phyloP scores from a whole-genome alignment of 257 asterid genomes.

The Pogostemon cablin region DNA sequence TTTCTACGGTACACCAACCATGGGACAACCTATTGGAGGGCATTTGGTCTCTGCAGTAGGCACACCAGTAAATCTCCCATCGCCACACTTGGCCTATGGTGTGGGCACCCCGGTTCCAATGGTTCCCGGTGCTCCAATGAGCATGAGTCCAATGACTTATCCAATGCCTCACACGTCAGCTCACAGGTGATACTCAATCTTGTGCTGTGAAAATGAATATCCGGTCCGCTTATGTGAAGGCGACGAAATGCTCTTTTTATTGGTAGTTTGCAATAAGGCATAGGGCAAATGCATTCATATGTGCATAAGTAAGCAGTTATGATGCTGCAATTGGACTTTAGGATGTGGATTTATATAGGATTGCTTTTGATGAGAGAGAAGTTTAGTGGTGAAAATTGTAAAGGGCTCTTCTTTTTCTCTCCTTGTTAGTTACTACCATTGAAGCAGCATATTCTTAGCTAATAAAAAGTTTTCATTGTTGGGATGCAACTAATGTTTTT shows the following conservation, averaged over 20 bases:
- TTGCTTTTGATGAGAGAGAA: not conserved
- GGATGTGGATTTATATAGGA: not conserved
- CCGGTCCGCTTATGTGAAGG: no score
- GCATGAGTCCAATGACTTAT: conserved; percentile 34
- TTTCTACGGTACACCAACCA: conserved; percentile 59
- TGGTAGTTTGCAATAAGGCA: conserved; percentile 15
- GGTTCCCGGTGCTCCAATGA: conserved; percentile 41
- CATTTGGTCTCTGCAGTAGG: conserved; percentile 71
- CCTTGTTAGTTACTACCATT: not conserved
- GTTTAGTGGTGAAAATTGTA: conserved; percentile 15
- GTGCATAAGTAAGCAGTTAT: conserved; percentile 12
- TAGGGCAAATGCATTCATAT: conserved; percentile 5
- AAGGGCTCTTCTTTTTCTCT: not conserved
- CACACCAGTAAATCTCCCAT: conserved; percentile 59
- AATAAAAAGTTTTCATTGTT: not conserved
- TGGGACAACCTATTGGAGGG: conserved; percentile 73
- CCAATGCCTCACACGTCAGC: conserved; percentile 54
- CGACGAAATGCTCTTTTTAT: not conserved
- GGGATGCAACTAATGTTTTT: no score
- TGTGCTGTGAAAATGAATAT: not conserved
- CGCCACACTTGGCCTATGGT: conserved; percentile 55
- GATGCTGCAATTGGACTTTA: not conserved
- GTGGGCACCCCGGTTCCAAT: conserved; percentile 49
- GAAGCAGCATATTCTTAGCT: conserved; percentile 12
- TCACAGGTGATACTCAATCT: not conserved